Evolutionary conservation across 2,329 filamentous ascomycete species (phyloP).

Genomic region (Aspergillus texensis): DNA sequence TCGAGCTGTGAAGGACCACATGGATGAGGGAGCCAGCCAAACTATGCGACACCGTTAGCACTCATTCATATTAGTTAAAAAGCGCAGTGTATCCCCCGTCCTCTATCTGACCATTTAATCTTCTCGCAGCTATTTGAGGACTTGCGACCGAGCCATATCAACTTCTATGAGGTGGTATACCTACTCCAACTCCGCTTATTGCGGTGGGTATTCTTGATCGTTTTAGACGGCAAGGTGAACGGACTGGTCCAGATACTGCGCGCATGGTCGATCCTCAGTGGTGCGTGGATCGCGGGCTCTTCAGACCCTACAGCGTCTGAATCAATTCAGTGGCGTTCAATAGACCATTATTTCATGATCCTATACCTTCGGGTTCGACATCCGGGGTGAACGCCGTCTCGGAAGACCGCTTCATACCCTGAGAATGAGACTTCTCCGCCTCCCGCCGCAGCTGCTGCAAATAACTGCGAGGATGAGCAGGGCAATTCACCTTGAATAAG

Average conservation of each 20-base stretch:
- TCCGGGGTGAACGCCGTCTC: conserved; percentile 23
- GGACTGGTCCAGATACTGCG: conserved; percentile 27
- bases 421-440: conserved; percentile 26
- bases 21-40: neutral
- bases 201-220: conserved; percentile 22
- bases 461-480: conserved; percentile 2
- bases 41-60: neutral
- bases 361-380: neutral
- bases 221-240: conserved; percentile 25
- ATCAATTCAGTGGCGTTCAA: neutral
- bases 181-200: conserved; percentile 39
- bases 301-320: neutral
- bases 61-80: neutral
- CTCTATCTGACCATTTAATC: neutral
- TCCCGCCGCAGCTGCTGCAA: conserved; percentile 21
- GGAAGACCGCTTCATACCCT: conserved; percentile 28
- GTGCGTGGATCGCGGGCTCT: neutral
- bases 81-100: neutral
- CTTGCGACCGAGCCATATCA: neutral
- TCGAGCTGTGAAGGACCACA: neutral
- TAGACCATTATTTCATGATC: neutral
- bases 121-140: neutral
- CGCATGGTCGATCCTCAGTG: conserved; percentile 3
- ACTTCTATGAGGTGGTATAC: conserved; percentile 5
- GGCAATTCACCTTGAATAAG: neutral